A percentile compares a stretch with the other conserved stretches of the same genome.
These are phyloP conservation scores for Epichloe festucae DNA, from an alignment of 2,329 filamentous ascomycete species.

Conservation along the genomic window DNA sequence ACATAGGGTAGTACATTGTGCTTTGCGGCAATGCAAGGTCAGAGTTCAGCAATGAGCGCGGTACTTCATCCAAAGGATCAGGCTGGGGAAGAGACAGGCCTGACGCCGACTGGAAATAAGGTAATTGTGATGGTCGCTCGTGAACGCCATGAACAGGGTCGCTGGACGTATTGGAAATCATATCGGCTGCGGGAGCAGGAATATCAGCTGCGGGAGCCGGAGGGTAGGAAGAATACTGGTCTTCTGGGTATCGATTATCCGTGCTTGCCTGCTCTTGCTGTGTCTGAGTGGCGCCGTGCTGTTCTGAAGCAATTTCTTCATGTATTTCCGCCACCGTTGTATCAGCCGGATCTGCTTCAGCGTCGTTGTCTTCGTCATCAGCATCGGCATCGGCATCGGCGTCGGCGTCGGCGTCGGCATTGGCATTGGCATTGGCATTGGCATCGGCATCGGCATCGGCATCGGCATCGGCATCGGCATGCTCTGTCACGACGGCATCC, in stretches of 20 bases:
- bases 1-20: conserved; percentile 10
- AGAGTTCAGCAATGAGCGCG: background rate
- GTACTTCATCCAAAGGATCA: conserved; percentile 6
- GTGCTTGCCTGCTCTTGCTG: conserved; percentile 6
- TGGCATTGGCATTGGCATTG: conserved; percentile 4
- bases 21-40: conserved; percentile 10
- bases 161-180: conserved; percentile 2
- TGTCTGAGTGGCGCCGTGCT: background rate
- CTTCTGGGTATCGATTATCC: conserved; percentile 1
- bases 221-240: conserved; percentile 14
- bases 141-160: conserved; percentile 11
- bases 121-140: conserved; percentile 8
- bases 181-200: conserved; percentile 14
- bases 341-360: conserved; percentile 9
- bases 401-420: conserved; percentile 5
- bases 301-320: conserved; percentile 6
- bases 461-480: conserved; percentile 6
- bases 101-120: conserved; percentile 18
- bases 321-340: background rate
- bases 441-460: conserved; percentile 7
- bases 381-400: background rate
- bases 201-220: conserved; percentile 16
- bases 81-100: conserved; percentile 15
- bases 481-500: conserved; percentile 7
- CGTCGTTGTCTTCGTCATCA: conserved; percentile 8